Evolutionary conservation across 441 rosid genomes (phyloP), one percentile per base, ranked within the genome.

Genomic region (Adansonia grandidieri): DNA sequence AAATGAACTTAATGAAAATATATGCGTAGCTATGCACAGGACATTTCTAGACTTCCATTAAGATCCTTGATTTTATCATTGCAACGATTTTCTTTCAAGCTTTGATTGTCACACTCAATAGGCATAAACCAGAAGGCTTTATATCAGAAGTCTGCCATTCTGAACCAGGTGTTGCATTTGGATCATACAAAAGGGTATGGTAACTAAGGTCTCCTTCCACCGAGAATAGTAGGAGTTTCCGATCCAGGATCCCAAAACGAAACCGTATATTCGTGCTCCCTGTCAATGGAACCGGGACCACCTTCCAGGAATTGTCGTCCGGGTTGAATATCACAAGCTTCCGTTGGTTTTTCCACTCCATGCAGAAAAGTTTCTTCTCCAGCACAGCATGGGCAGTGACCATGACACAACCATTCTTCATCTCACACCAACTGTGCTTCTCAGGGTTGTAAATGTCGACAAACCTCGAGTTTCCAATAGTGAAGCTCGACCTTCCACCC

Each of bases 401-500:
- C 99, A 96, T 94, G 79, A 91, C 91, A 45, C 97, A 83, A 50
- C 98, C 97, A 37, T 91, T 96, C 87, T 93, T 96, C 88, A 89
- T 90, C 76, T 91, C 89, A 20, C 86, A 74, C 99, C 98, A 94
- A 47, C 87, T 51, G 74, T 85, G 89, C 51, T 74, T 80, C 76
- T 85, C 91, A 2, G 98, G 93, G 75, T 88, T 80, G 85, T 93
- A 96, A 6, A 96, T 91, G 78, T 93, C 96, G n/a, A 96, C 84
- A 19, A 85, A 83, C 85, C 82, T 91, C 3, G 97, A 96, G 84
- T 96, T 88, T 53, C 99, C 98, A 69, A 96, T 96, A 2, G 97
- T 91, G 87, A 94, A 94, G 85, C 88, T 91, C 5, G 99, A 96
- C 79, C 99, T 91, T 44, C 99, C 98, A 61, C 99, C 98, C 93